These are phyloP conservation scores for Entomortierella lignicola DNA, from an alignment of 192 early-diverging fungal genomes.

Conservation along the genomic window DNA sequence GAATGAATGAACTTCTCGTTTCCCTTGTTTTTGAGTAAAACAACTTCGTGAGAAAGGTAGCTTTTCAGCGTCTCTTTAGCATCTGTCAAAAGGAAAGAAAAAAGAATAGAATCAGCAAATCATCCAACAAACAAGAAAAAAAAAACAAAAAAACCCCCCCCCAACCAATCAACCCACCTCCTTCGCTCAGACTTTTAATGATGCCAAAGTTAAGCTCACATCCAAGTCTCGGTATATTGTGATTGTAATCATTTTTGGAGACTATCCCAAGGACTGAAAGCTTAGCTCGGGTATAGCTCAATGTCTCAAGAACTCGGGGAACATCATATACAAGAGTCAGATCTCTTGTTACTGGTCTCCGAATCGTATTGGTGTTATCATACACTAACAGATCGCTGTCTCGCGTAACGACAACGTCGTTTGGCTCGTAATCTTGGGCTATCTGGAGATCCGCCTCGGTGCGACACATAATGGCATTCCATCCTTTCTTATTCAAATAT, in stretches of 20 bases:
- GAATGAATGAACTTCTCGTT: too few species aligned
- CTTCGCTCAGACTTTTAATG: not conserved
- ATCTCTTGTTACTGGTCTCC: not conserved
- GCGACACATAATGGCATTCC: not conserved
- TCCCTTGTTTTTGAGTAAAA: too few species aligned
- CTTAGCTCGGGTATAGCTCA: not conserved
- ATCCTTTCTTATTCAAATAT: not conserved
- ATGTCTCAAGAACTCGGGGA: not conserved
- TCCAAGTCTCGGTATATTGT: not conserved
- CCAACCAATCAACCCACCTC: too few species aligned
- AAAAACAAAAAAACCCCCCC: not conserved
- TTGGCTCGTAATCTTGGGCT: not conserved
- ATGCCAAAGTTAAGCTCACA: conserved; percentile 1
- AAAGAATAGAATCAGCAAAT: too few species aligned
- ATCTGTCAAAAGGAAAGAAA: not conserved
- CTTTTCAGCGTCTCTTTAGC: conserved; percentile 1
- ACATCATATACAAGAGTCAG: not conserved
- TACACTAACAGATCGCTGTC: conserved; percentile 1
- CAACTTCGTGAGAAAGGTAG: not conserved
- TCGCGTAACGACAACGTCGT: not conserved
- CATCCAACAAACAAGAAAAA: not conserved
- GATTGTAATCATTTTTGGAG: conserved; percentile 5
- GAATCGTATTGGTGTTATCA: not conserved
- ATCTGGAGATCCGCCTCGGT: not conserved
- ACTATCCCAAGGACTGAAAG: not conserved